Evolutionary conservation across 2,329 filamentous ascomycete genomes (phyloP).

Genomic region (Torrubiella hemipterigena): DNA sequence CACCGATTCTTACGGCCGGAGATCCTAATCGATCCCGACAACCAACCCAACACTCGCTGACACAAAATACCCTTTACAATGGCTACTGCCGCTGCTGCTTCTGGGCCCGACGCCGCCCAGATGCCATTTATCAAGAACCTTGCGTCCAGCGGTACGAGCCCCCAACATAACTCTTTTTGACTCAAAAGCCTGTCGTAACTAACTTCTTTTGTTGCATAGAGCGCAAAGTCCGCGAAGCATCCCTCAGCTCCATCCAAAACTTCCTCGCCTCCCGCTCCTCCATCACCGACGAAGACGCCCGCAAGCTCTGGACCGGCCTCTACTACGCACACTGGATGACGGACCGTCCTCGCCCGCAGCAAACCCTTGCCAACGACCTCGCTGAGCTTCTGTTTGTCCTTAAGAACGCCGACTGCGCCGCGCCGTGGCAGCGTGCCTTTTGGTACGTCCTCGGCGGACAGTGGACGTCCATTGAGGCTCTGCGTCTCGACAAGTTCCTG

Average conservation of each 20-base stretch:
- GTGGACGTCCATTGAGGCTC: slow-evolving; percentile 63
- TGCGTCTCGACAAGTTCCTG: slow-evolving; percentile 87
- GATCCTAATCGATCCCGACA: too few species aligned
- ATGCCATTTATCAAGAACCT: slow-evolving; percentile 75
- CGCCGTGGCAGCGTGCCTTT: slow-evolving; percentile 48
- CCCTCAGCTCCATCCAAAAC: slow-evolving; percentile 62
- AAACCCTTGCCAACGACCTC: slow-evolving; percentile 68
- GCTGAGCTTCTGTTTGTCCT: slow-evolving; percentile 53
- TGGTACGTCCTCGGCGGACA: slow-evolving; percentile 59
- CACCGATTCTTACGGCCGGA: too few species aligned
- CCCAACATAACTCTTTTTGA: neutral
- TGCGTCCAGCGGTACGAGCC: slow-evolving; percentile 66
- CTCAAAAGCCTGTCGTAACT: slow-evolving; percentile 1
- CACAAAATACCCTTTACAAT: slow-evolving; percentile 14
- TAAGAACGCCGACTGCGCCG: slow-evolving; percentile 25
- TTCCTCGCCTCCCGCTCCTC: slow-evolving; percentile 56
- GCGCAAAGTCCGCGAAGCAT: slow-evolving; percentile 63
- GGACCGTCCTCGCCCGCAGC: slow-evolving; percentile 79
- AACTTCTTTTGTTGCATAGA: slow-evolving; percentile 38
- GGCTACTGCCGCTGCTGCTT: slow-evolving; percentile 17
- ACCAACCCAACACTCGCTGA: neutral
- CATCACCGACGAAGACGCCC: slow-evolving; percentile 57
- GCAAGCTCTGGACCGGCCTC: slow-evolving; percentile 90
- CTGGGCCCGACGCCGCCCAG: slow-evolving; percentile 23
- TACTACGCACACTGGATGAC: slow-evolving; percentile 94